A percentile compares a stretch with the other conserved stretches of the same genome.
These are phyloP conservation scores for Lumnitzera racemosa DNA, from an alignment of 345 rosid genomes.

Conservation along the genomic window DNA sequence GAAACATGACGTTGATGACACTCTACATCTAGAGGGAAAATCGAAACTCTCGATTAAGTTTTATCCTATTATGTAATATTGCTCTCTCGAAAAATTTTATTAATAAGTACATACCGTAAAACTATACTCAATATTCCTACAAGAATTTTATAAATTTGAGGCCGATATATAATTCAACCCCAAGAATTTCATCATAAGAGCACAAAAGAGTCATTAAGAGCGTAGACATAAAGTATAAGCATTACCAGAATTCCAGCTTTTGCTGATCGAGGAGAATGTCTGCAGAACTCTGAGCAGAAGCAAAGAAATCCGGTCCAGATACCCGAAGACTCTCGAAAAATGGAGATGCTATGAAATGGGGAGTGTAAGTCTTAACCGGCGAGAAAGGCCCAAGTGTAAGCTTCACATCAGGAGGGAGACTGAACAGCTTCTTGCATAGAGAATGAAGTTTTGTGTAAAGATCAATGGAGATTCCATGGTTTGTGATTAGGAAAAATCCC, in stretches of 20 bases:
- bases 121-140: too few relatives aligned
- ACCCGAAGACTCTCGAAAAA: slow-evolving; percentile 67
- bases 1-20: too few relatives aligned
- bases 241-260: slow-evolving; percentile 44
- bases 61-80: too few relatives aligned
- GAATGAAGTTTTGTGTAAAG: slow-evolving; percentile 27
- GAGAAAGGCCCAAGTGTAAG: slow-evolving; percentile 59
- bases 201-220: too few relatives aligned
- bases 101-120: too few relatives aligned
- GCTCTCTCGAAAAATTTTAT: too few relatives aligned
- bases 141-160: too few relatives aligned
- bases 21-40: too few relatives aligned
- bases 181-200: background rate
- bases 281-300: slow-evolving; percentile 46
- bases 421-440: slow-evolving; percentile 40
- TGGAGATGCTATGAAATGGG: slow-evolving; percentile 73
- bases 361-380: slow-evolving; percentile 42
- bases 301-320: slow-evolving; percentile 59
- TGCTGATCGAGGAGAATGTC: slow-evolving; percentile 37
- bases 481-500: slow-evolving; percentile 68
- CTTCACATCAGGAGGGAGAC: slow-evolving; percentile 44
- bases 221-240: background rate
- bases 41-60: too few relatives aligned
- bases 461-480: slow-evolving; percentile 53
- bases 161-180: too few relatives aligned